Evolutionary conservation across 1,139 yeast genomes (phyloP).

Genomic region (Entelexis paramagnoliae): DNA sequence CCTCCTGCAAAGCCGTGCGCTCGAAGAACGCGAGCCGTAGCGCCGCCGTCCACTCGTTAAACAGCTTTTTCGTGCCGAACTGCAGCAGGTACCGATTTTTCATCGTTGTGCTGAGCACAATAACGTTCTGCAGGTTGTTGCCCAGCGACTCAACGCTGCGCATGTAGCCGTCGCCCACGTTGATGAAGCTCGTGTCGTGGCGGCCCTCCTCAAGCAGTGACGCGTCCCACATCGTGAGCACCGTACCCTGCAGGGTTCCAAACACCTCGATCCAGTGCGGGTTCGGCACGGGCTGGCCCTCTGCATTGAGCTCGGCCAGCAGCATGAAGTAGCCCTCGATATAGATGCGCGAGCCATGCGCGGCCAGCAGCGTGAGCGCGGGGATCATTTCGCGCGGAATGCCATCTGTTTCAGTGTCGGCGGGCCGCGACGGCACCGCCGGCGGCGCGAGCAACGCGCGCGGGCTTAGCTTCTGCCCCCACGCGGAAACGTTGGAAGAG

Average conservation of each 20-base stretch:
- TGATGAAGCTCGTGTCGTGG: conserved; percentile 64
- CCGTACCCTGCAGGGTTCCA: conserved; percentile 84
- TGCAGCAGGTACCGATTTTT: conserved; percentile 79
- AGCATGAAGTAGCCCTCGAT: conserved; percentile 40
- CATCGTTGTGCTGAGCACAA: conserved; percentile 80
- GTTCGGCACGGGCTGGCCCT: conserved; percentile 70
- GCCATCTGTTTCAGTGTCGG: conserved; percentile 25
- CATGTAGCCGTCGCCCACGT: conserved; percentile 83
- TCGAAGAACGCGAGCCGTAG: conserved; percentile 72
- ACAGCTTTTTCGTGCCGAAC: conserved; percentile 39
- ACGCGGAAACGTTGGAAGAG: background rate
- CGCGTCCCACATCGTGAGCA: conserved; percentile 88
- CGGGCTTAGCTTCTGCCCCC: conserved; percentile 2
- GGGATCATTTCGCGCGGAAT: conserved; percentile 46
- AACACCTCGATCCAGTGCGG: conserved; percentile 87
- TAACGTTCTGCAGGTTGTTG: conserved; percentile 61
- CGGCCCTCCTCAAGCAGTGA: conserved; percentile 44
- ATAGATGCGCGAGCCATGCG: conserved; percentile 45
- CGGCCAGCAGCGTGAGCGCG: conserved; percentile 41
- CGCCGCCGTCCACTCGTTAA: conserved; percentile 64
- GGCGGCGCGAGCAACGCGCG: conserved; percentile 16
- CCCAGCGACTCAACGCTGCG: conserved; percentile 55
- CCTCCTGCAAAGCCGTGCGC: conserved; percentile 74
- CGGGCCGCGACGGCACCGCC: conserved; percentile 11
- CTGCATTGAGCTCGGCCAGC: conserved; percentile 38